Base-by-base conservation (phyloP, 2,329 filamentous ascomycete species). In the Aspergillus neoniger region DNA sequence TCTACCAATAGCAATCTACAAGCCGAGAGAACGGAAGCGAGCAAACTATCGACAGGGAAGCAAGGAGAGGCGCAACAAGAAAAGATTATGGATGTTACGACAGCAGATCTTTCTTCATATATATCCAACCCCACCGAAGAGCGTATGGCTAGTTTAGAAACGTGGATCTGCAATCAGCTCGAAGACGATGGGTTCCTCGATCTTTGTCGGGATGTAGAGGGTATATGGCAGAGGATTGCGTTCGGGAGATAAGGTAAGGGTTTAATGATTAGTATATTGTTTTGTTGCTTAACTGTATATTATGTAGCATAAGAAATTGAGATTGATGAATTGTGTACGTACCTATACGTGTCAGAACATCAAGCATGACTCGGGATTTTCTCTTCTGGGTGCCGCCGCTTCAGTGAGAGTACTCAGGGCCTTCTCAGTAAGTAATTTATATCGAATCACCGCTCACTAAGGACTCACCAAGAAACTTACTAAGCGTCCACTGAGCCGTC, bases 81-180 rank as follows among this genome's bases (percentile, higher is more conserved):
- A 25, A 14, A 28, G 1, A 39, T 15, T 5, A n/a, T 15, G 7
- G 3, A 21, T 10, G 10, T 28, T 4, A 55, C 62, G 5, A 59
- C 67, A 28, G 53, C 67, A 41, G 71, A 76, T 38, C 59, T 79
- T 4, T 66, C 74, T 1, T 54, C 65, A 12, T 79, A 77, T 47
- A 57, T 74, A 0, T 63, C 67, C 6, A 64, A 65, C 1, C 72
- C 75, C 0, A 71, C 67, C 1, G 38, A 66, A 3, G 74, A 79
- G 56, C 72, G 77, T 15, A 67, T 69, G 10, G 67, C 65, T 2
- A 63, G 71, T 9, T 63, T 80, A 9, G 74, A 76, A 59, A 71
- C 72, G 39, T 80, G 77, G 74, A 72, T 81, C 48, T 80, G 77
- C 52, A 63, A 71, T 14, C 70, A 78, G 55, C 67, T 81, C 1